A percentile compares a stretch with the other conserved stretches of the same genome.
These are phyloP conservation scores for Lepidium sativum DNA, from an alignment of 345 rosid species.

Conservation along the genomic window DNA sequence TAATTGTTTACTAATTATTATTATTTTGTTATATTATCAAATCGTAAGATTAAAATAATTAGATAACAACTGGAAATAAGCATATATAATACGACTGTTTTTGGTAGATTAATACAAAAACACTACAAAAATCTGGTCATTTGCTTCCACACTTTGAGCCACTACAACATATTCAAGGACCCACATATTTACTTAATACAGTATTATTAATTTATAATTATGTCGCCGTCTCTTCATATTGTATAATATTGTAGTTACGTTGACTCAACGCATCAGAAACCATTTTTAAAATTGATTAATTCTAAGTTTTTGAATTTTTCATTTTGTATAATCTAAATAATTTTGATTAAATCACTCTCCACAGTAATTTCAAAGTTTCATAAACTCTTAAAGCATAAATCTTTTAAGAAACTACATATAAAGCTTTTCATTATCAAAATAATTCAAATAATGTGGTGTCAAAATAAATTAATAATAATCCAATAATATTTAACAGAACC, in stretches of 20 bases:
- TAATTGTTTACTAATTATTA: too few species aligned
- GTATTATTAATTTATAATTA: neutral
- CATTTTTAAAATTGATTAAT: neutral
- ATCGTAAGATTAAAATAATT: too few species aligned
- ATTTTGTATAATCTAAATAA: neutral
- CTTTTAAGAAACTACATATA: neutral
- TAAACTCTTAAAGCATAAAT: too few species aligned
- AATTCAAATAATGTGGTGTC: too few species aligned
- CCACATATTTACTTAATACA: neutral
- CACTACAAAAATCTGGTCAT: neutral
- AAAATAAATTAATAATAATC: too few species aligned
- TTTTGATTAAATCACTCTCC: neutral
- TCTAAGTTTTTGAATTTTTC: neutral
- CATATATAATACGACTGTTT: neutral
- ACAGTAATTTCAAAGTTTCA: too few species aligned
- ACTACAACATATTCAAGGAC: neutral
- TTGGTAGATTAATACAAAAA: neutral
- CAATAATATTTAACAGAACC: too few species aligned
- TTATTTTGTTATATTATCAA: too few species aligned
- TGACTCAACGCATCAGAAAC: neutral
- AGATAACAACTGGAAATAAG: neutral
- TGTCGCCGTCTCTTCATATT: conserved; percentile 17
- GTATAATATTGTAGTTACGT: conserved; percentile 3
- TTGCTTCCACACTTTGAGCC: conserved; percentile 11
- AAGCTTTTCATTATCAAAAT: neutral